phyloP scores from a whole-genome alignment of 257 asterid species.

The Solanum lycopersicoides region DNA sequence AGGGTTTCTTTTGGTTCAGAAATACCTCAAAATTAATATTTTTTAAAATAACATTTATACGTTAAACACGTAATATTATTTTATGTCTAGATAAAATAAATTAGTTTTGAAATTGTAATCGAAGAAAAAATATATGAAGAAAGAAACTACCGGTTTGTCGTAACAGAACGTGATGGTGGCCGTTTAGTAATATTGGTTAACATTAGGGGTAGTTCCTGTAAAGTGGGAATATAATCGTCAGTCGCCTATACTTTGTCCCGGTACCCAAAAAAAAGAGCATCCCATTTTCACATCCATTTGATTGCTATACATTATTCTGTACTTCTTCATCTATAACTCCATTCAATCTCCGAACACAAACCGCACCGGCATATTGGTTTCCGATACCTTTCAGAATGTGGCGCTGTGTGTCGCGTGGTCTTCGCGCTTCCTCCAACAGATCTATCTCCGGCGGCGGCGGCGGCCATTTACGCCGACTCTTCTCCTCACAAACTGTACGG shows the following conservation, averaged over 20 bases:
- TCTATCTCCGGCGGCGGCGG: slow-evolving; percentile 45
- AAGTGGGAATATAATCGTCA: not conserved
- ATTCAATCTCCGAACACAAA: not conserved
- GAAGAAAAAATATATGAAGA: not conserved
- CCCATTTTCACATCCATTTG: not conserved
- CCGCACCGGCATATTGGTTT: not conserved
- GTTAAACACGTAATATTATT: not conserved
- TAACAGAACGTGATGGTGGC: not conserved
- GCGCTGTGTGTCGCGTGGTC: slow-evolving; percentile 90
- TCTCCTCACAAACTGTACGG: slow-evolving; percentile 54
- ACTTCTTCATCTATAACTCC: not conserved
- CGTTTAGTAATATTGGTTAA: not conserved
- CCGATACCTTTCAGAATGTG: slow-evolving; percentile 37
- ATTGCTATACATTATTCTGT: not conserved
- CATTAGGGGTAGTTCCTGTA: not conserved
- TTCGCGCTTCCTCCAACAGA: slow-evolving; percentile 46
- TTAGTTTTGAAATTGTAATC: not conserved
- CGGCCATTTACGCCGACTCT: slow-evolving; percentile 45
- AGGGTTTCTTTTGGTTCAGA: rapidly evolving
- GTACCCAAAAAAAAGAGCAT: not conserved
- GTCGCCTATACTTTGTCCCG: not conserved
- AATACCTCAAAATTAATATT: not conserved
- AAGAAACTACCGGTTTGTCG: not conserved
- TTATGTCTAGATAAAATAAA: not conserved
- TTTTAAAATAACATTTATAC: not conserved